Conservation (phyloP, 371 early-diverging fungal species). For the Apophysomyces trapeziformis region DNA sequence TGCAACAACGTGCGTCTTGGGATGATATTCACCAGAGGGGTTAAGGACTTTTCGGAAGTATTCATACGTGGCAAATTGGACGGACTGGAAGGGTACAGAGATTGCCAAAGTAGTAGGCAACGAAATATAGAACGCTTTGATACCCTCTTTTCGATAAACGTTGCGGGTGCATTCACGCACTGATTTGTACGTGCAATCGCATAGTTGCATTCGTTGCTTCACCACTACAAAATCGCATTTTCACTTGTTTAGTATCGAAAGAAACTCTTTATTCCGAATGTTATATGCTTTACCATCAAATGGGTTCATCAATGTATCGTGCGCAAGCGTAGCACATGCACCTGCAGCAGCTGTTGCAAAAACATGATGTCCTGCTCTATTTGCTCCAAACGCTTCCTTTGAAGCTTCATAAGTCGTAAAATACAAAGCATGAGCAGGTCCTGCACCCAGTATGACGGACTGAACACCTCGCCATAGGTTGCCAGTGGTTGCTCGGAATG, state of each 20-base stretch:
- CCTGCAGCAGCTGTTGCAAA: constrained; percentile 79
- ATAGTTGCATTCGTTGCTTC: constrained; percentile 94
- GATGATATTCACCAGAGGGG: constrained; percentile 77
- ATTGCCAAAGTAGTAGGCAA: constrained; percentile 91
- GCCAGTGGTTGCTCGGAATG: constrained; percentile 27
- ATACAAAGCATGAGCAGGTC: constrained; percentile 93
- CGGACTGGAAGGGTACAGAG: constrained; percentile 90
- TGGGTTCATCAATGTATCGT: constrained; percentile 90
- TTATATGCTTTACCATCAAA: constrained; percentile 70
- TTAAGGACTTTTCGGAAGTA: constrained; percentile 79
- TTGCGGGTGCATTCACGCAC: constrained; percentile 69
- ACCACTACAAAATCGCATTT: constrained; percentile 60
- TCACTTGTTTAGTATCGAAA: not conserved
- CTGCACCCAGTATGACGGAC: constrained; percentile 89
- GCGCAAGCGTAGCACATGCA: constrained; percentile 82
- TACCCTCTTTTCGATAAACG: constrained; percentile 75
- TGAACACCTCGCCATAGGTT: constrained; percentile 90
- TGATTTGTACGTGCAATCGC: constrained; percentile 61
- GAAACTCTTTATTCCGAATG: not conserved
- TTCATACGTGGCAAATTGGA: constrained; percentile 93
- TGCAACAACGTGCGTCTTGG: constrained; percentile 77
- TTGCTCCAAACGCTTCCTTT: constrained; percentile 72
- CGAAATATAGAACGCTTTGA: constrained; percentile 87
- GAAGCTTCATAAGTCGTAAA: constrained; percentile 91
- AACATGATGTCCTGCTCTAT: constrained; percentile 57